phyloP scores from a whole-genome alignment of 2,329 filamentous ascomycete species.

The Penicillium sp. region DNA sequence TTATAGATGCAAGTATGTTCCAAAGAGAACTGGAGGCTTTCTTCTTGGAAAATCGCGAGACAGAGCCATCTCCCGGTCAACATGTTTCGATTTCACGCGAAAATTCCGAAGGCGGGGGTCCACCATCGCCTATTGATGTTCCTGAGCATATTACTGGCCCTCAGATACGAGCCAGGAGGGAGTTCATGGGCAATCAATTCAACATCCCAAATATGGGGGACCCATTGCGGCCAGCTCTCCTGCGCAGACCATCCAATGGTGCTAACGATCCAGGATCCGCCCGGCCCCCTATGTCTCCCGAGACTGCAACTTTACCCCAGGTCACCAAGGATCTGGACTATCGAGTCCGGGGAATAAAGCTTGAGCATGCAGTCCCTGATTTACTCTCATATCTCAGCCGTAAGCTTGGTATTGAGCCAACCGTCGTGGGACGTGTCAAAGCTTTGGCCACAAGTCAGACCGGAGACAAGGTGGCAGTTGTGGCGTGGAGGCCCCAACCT shows the following conservation, averaged over 20 bases:
- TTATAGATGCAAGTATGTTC: neutral
- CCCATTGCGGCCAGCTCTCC: neutral
- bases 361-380: neutral
- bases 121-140: neutral
- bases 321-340: conserved; percentile 6
- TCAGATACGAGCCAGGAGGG: neutral
- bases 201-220: neutral
- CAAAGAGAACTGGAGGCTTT: neutral
- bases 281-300: neutral
- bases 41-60: conserved; percentile 2
- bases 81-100: neutral
- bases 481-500: conserved; percentile 9
- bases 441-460: conserved; percentile 3
- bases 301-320: neutral
- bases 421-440: conserved; percentile 5
- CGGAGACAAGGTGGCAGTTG: conserved; percentile 7
- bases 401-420: conserved; percentile 10
- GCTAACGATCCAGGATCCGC: neutral
- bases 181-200: neutral
- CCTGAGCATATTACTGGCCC: neutral
- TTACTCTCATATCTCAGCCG: neutral
- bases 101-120: neutral
- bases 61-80: neutral
- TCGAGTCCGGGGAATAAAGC: conserved; percentile 2
- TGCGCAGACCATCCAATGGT: neutral